phyloP scores from a whole-genome alignment of 441 rosid species.

The Euphorbia schlechtendalii region DNA sequence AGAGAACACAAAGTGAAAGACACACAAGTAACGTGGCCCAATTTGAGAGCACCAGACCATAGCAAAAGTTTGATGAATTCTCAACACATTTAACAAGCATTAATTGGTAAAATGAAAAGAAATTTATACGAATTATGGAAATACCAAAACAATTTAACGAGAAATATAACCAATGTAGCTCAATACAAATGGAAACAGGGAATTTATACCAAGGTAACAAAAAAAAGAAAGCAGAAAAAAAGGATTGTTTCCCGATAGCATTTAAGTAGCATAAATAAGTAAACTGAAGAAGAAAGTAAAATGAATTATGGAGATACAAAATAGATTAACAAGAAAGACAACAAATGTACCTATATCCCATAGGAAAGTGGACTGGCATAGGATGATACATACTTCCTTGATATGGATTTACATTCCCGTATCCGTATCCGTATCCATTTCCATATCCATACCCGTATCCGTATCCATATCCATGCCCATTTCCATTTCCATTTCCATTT shows the following conservation, averaged over 20 bases:
- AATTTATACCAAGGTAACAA: background rate
- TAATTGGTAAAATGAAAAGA: no score
- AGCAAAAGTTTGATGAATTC: no score
- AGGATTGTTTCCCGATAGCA: background rate
- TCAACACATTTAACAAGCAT: no score
- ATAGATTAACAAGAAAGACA: background rate
- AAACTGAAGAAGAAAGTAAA: constrained; percentile 4
- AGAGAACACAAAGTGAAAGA: background rate
- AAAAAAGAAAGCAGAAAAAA: background rate
- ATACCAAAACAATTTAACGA: no score
- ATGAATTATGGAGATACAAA: background rate
- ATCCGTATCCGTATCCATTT: background rate
- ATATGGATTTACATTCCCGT: constrained; percentile 33
- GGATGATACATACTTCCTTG: constrained; percentile 46
- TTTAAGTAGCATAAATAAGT: background rate
- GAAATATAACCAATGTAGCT: no score
- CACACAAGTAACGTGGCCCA: background rate
- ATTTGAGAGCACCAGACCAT: background rate
- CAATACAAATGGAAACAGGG: background rate
- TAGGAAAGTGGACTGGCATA: constrained; percentile 34
- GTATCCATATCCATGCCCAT: constrained; percentile 29
- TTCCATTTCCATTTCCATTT: constrained; percentile 30
- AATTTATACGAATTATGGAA: no score
- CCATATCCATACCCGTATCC: constrained; percentile 10
- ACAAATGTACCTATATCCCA: constrained; percentile 51